Conservation (phyloP, 2,329 filamentous ascomycete genomes). For the Diaporthe citri region DNA sequence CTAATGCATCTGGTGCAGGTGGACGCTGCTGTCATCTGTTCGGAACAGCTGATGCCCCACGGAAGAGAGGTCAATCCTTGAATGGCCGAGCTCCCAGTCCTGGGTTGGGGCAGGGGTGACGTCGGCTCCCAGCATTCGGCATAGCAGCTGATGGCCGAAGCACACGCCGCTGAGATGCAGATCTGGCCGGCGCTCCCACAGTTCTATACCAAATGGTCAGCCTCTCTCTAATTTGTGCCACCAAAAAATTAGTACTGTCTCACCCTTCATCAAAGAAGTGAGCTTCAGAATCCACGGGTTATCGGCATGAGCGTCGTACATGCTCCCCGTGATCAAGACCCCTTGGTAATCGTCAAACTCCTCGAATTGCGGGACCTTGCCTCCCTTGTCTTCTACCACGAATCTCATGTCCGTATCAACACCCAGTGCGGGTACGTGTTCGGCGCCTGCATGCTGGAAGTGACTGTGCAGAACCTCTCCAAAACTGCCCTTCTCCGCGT, state of each 20-base stretch:
- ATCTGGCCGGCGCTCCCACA: conserved; percentile 64
- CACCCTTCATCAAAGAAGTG: neutral
- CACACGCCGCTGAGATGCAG: conserved; percentile 79
- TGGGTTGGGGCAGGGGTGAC: conserved; percentile 74
- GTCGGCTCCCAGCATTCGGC: conserved; percentile 76
- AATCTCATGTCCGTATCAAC: conserved; percentile 6
- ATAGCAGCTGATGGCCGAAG: conserved; percentile 85
- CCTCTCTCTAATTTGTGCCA: conserved; percentile 54
- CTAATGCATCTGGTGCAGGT: conserved; percentile 84
- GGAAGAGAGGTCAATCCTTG: conserved; percentile 71
- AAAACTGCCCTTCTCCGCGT: conserved; percentile 63
- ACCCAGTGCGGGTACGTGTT: conserved; percentile 65
- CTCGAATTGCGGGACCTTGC: conserved; percentile 52
- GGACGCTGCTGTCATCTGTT: conserved; percentile 60
- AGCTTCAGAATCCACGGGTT: conserved; percentile 76
- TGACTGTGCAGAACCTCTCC: conserved; percentile 65
- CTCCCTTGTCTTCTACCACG: conserved; percentile 21
- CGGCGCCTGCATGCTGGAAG: conserved; percentile 63
- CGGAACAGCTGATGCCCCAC: conserved; percentile 78
- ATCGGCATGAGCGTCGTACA: conserved; percentile 77
- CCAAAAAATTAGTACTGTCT: too few relatives aligned
- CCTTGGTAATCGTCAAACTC: conserved; percentile 76
- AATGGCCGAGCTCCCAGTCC: conserved; percentile 80
- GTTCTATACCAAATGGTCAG: conserved; percentile 62
- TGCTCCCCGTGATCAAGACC: conserved; percentile 79